These are phyloP conservation scores for Phoma sp. DNA, from an alignment of 2,329 filamentous ascomycete genomes.

Conservation along the genomic window DNA sequence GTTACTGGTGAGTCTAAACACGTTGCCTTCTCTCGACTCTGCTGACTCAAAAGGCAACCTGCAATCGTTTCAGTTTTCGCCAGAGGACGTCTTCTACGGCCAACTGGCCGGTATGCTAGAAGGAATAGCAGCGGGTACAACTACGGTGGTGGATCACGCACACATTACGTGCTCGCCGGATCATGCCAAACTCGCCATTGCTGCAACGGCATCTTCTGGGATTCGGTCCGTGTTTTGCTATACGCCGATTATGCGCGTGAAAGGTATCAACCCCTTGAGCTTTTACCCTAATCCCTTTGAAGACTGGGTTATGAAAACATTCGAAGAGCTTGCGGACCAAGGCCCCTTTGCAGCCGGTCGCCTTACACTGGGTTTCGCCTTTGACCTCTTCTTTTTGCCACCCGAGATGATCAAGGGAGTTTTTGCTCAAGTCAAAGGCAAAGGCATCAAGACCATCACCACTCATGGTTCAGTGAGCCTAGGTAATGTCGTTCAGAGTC, in stretches of 20 bases:
- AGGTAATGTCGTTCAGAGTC: slow-evolving; percentile 22
- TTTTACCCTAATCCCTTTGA: slow-evolving; percentile 55
- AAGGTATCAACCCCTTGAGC: slow-evolving; percentile 56
- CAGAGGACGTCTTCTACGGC: slow-evolving; percentile 37
- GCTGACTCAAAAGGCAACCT: slow-evolving; percentile 52
- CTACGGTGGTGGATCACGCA: slow-evolving; percentile 60
- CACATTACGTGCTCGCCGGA: slow-evolving; percentile 52
- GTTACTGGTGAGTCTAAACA: slow-evolving; percentile 37
- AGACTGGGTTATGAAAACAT: slow-evolving; percentile 48
- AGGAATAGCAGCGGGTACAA: slow-evolving; percentile 60
- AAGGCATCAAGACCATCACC: slow-evolving; percentile 52
- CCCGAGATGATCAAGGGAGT: slow-evolving; percentile 45
- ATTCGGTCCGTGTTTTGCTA: slow-evolving; percentile 55
- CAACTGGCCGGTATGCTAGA: slow-evolving; percentile 55
- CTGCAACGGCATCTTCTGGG: slow-evolving; percentile 52
- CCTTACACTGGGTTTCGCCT: slow-evolving; percentile 53
- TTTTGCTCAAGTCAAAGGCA: slow-evolving; percentile 46
- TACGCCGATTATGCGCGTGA: slow-evolving; percentile 39
- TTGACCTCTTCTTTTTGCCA: slow-evolving; percentile 52
- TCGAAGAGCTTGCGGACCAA: slow-evolving; percentile 43
- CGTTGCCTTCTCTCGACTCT: slow-evolving; percentile 22
- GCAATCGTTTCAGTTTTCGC: slow-evolving; percentile 36
- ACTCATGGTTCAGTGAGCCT: slow-evolving; percentile 42
- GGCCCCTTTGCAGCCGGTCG: slow-evolving; percentile 37
- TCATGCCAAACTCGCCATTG: slow-evolving; percentile 41